phyloP scores from a whole-genome alignment of 2,329 filamentous ascomycete genomes.

The Pyricularia grisea region DNA sequence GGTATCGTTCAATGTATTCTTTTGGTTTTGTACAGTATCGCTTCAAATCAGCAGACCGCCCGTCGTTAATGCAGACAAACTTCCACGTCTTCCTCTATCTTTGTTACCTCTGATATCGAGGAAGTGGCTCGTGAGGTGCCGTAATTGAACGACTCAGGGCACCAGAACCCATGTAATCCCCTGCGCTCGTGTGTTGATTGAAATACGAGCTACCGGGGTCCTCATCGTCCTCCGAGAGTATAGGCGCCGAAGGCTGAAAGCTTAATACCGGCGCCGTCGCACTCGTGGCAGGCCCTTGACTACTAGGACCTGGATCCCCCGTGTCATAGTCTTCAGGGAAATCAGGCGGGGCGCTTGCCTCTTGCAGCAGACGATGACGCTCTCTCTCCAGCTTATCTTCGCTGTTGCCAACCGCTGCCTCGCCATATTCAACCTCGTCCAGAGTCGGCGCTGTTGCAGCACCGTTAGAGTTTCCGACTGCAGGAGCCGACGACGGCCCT shows the following conservation, averaged over 20 bases:
- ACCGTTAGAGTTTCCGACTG: background rate
- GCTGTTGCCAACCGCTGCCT: background rate
- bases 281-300: constrained; percentile 12
- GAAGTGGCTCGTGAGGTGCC: constrained; percentile 15
- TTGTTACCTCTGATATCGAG: constrained; percentile 19
- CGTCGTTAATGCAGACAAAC: background rate
- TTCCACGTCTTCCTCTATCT: background rate
- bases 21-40: background rate
- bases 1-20: background rate
- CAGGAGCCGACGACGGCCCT: background rate
- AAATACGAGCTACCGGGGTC: background rate
- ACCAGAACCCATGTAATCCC: background rate
- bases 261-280: constrained; percentile 20
- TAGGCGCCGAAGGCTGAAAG: constrained; percentile 45
- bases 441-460: constrained; percentile 28
- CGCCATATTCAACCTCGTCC: constrained; percentile 26
- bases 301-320: constrained; percentile 14
- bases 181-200: background rate
- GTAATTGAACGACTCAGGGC: background rate
- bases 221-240: constrained; percentile 46
- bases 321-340: constrained; percentile 43
- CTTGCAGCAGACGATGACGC: constrained; percentile 49
- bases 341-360: constrained; percentile 54
- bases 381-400: constrained; percentile 81
- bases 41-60: background rate